Conservation (phyloP, 2,329 filamentous ascomycete species). For the Emergomyces orientalis region DNA sequence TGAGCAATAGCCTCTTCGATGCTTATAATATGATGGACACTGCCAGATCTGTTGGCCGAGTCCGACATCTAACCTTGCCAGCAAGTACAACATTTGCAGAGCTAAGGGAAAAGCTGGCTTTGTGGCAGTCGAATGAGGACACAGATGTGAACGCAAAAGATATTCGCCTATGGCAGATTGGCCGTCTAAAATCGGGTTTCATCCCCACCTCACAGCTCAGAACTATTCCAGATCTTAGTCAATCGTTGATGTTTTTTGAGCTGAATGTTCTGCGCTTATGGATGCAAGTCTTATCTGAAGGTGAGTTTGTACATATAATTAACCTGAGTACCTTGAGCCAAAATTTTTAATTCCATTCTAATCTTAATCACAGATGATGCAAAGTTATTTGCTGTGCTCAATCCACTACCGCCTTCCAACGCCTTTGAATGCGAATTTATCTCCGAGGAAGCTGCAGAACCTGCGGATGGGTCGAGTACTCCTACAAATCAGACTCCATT, state of each 20-base stretch:
- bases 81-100: slow-evolving; percentile 27
- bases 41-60: slow-evolving; percentile 20
- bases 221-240: slow-evolving; percentile 26
- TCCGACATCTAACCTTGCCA: slow-evolving; percentile 31
- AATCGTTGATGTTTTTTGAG: slow-evolving; percentile 21
- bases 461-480: not conserved
- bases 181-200: slow-evolving; percentile 26
- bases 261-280: slow-evolving; percentile 28
- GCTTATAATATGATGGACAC: slow-evolving; percentile 36
- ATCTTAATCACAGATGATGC: slow-evolving; percentile 22
- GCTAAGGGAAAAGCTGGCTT: slow-evolving; percentile 30
- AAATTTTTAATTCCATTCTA: slow-evolving; percentile 6
- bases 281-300: slow-evolving; percentile 32
- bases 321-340: not conserved
- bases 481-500: slow-evolving; percentile 9
- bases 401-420: slow-evolving; percentile 20
- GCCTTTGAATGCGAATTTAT: slow-evolving; percentile 25
- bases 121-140: slow-evolving; percentile 22
- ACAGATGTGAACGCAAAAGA: slow-evolving; percentile 24
- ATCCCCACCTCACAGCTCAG: slow-evolving; percentile 29
- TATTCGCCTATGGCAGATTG: slow-evolving; percentile 35
- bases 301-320: slow-evolving; percentile 16
- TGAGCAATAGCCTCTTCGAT: slow-evolving; percentile 32
- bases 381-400: slow-evolving; percentile 29
- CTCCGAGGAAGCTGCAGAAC: slow-evolving; percentile 12